Evolutionary conservation across 495 filamentous ascomycete genomes (phyloP).

Genomic region (Penicillium taxi): DNA sequence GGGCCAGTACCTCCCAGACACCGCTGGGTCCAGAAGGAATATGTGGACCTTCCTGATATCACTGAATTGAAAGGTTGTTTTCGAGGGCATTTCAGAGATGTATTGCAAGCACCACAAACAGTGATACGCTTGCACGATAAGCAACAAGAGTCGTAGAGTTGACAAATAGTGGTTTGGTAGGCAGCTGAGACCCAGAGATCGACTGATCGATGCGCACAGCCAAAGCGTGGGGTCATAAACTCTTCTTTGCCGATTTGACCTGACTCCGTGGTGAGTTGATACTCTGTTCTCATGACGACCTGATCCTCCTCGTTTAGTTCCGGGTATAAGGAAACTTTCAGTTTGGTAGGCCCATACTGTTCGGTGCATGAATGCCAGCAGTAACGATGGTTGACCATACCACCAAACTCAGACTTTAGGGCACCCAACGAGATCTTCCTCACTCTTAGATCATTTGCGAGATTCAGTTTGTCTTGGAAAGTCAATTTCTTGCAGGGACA

Average conservation of each 20-base stretch:
- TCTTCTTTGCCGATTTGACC: slow-evolving; percentile 39
- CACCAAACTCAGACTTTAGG: slow-evolving; percentile 26
- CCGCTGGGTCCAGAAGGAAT: slow-evolving; percentile 36
- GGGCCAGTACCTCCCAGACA: slow-evolving; percentile 27
- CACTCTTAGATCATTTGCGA: slow-evolving; percentile 28
- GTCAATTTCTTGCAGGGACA: slow-evolving; percentile 44
- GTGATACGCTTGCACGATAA: slow-evolving; percentile 34
- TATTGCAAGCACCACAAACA: slow-evolving; percentile 33
- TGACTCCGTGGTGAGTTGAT: slow-evolving; percentile 29
- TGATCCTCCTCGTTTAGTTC: slow-evolving; percentile 29
- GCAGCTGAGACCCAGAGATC: slow-evolving; percentile 41
- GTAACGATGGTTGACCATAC: slow-evolving; percentile 25
- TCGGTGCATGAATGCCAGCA: slow-evolving; percentile 42
- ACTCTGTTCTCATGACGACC: slow-evolving; percentile 34
- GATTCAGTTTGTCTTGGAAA: slow-evolving; percentile 35
- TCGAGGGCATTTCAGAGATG: slow-evolving; percentile 30
- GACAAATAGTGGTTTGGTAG: slow-evolving; percentile 37
- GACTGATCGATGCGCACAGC: slow-evolving; percentile 40
- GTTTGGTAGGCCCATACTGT: slow-evolving; percentile 32
- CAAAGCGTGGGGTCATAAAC: slow-evolving; percentile 38
- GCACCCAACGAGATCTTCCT: slow-evolving; percentile 24
- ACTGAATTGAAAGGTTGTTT: slow-evolving; percentile 27
- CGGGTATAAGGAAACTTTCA: slow-evolving; percentile 34
- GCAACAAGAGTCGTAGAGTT: slow-evolving; percentile 31
- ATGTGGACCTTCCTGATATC: slow-evolving; percentile 22